phyloP scores from a whole-genome alignment of 306 rosid genomes.

The Carpinus viminea region DNA sequence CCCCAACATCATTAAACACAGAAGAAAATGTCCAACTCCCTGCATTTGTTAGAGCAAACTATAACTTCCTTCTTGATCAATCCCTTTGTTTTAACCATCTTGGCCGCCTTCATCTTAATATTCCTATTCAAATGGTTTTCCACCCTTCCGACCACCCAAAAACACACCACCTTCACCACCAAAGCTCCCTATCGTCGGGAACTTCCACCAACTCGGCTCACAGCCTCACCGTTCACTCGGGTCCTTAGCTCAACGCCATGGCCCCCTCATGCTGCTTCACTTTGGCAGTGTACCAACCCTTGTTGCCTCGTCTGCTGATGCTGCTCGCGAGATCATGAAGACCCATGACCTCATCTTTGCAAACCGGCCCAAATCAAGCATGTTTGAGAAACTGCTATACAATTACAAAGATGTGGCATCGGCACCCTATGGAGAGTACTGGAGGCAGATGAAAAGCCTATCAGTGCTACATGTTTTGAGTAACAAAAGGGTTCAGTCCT shows the following conservation, averaged over 20 bases:
- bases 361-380: constrained; percentile 16
- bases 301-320: constrained; percentile 41
- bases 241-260: constrained; percentile 39
- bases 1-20: too few relatives aligned
- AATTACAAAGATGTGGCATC: constrained; percentile 35
- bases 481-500: constrained; percentile 27
- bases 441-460: constrained; percentile 49
- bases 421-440: constrained; percentile 51
- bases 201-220: constrained; percentile 48
- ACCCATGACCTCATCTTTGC: constrained; percentile 43
- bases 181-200: constrained; percentile 51
- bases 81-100: neutral
- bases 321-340: constrained; percentile 48
- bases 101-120: neutral
- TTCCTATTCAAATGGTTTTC: constrained; percentile 31
- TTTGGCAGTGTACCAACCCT: constrained; percentile 41
- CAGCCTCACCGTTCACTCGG: constrained; percentile 41
- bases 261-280: constrained; percentile 53
- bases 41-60: neutral
- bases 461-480: constrained; percentile 35
- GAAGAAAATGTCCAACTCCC: neutral
- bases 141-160: neutral
- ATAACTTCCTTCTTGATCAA: neutral
- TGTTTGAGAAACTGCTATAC: constrained; percentile 37
- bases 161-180: constrained; percentile 51